Conservation (phyloP, 2,329 filamentous ascomycete genomes). For the Davidsoniella australis region DNA sequence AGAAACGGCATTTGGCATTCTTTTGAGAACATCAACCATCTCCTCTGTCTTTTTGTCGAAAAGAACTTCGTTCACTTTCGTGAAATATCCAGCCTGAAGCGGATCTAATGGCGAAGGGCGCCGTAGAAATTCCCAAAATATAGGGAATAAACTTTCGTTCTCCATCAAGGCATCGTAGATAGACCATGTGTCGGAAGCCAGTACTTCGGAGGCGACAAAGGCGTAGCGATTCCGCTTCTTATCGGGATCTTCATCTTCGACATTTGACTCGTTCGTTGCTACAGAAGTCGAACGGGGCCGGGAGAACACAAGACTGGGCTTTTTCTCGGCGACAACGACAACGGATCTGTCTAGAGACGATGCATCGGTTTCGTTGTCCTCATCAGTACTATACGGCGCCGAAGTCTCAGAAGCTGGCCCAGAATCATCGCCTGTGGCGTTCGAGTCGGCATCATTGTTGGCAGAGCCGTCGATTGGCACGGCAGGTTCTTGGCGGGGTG, state of each 20-base stretch:
- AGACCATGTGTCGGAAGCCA: slow-evolving; percentile 93
- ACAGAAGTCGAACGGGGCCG: slow-evolving; percentile 37
- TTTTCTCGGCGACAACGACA: slow-evolving; percentile 14
- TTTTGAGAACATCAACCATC: slow-evolving; percentile 82
- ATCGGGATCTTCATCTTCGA: slow-evolving; percentile 59
- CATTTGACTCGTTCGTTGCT: slow-evolving; percentile 28
- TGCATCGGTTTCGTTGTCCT: slow-evolving; percentile 14
- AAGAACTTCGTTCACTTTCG: slow-evolving; percentile 94
- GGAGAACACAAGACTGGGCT: slow-evolving; percentile 24
- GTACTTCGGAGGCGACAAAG: slow-evolving; percentile 79
- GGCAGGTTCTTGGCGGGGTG: slow-evolving; percentile 45
- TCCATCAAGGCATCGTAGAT: slow-evolving; percentile 87
- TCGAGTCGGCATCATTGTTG: slow-evolving; percentile 39
- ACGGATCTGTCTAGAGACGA: slow-evolving; percentile 8
- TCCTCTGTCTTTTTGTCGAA: slow-evolving; percentile 97
- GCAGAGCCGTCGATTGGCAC: slow-evolving; percentile 32
- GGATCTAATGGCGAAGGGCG: slow-evolving; percentile 75
- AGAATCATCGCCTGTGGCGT: slow-evolving; percentile 29
- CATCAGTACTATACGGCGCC: slow-evolving; percentile 18
- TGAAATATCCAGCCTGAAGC: slow-evolving; percentile 92
- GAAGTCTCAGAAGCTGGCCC: slow-evolving; percentile 18
- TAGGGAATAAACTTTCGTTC: slow-evolving; percentile 57
- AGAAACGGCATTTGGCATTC: slow-evolving; percentile 61
- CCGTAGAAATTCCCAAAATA: slow-evolving; percentile 84
- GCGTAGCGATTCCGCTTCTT: slow-evolving; percentile 88